These are phyloP conservation scores for Metschnikowia dekortorum DNA, from an alignment of 805 yeast species.

Conservation along the genomic window DNA sequence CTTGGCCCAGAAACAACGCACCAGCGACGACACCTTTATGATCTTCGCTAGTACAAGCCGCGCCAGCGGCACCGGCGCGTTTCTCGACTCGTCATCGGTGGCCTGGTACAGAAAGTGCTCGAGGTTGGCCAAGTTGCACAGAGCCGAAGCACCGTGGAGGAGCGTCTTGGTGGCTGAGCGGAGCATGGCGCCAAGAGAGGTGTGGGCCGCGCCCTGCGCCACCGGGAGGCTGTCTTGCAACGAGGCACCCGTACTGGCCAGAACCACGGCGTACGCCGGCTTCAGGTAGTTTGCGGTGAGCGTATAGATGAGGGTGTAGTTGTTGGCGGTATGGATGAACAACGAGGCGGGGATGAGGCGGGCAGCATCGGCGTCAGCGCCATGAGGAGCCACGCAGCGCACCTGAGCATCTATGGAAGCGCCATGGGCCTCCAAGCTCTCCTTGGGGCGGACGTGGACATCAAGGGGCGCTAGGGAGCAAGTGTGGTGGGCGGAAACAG, in stretches of 20 bases:
- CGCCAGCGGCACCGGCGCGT: slow-evolving; percentile 24
- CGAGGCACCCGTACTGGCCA: slow-evolving; percentile 22
- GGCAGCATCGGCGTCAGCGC: slow-evolving; percentile 25
- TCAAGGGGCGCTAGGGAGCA: slow-evolving; percentile 14
- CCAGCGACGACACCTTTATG: slow-evolving; percentile 31
- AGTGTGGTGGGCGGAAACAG: slow-evolving; percentile 9
- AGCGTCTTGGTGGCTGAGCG: slow-evolving; percentile 31
- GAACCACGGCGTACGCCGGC: slow-evolving; percentile 30
- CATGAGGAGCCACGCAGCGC: slow-evolving; percentile 33
- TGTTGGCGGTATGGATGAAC: slow-evolving; percentile 11
- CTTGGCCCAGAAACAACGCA: slow-evolving; percentile 33
- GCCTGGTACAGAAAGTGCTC: slow-evolving; percentile 29
- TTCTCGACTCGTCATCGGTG: slow-evolving; percentile 30
- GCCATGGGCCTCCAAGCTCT: slow-evolving; percentile 14
- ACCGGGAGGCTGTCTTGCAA: slow-evolving; percentile 35
- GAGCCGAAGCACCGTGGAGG: slow-evolving; percentile 22
- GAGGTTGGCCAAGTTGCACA: slow-evolving; percentile 27
- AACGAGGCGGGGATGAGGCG: slow-evolving; percentile 13
- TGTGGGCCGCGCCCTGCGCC: slow-evolving; percentile 21
- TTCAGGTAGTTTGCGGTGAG: slow-evolving; percentile 25
- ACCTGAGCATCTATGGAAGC: slow-evolving; percentile 13
- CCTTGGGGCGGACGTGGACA: slow-evolving; percentile 12
- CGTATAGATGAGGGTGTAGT: slow-evolving; percentile 15
- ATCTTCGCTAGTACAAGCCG: slow-evolving; percentile 28
- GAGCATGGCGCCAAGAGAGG: slow-evolving; percentile 26